Evolutionary conservation across 2,329 filamentous ascomycete genomes (phyloP), one percentile per base, ranked within the genome.

Genomic region (Boeremia lycopersici): DNA sequence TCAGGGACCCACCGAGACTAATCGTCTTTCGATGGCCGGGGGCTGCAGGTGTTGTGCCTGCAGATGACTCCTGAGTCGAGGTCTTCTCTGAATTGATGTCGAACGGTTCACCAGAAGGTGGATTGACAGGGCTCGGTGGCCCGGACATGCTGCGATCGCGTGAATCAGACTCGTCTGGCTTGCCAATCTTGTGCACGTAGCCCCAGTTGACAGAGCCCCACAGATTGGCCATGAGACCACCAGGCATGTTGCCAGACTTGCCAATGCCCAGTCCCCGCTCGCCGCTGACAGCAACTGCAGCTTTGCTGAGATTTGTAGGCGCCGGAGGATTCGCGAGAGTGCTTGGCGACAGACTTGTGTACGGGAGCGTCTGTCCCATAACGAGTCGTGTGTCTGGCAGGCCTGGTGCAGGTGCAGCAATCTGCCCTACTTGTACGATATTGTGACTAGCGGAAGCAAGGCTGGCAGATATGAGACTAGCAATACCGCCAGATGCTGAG

Each of bases 131-230:
- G 42, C 72, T 77, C 30, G 74, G 69, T 31, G 74, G 70, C 33
- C 67, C 67, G 30, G 73, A 74, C 9, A 64, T 55, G 38, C 64
- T 71, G 19, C 67, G 64, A 25, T 74, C 69, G 9, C 63, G 65
- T 13, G 47, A 56, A 4, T 48, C 42, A 7, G 75, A 75, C 26
- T 79, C 64, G n/a, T 84, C 81, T 40, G 84, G 82, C 17, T 79
- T 76, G 62, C 83, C 84, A 31, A 89, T 72, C 30, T 82, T 81
- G 61, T 89, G 88, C 54, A 89, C 77, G 60, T 85, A 84, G 12
- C 85, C 85, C 90, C 92, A 96, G 41, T 92, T 88, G 52, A 86
- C 89, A 67, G 88, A 96, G 44, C 93, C 93, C 93, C 93, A 98
- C 51, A 96, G 84, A 71, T 98, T 98, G 29, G 93, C 93, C 79